Percentiles rank a stretch among this genome's conserved stretches.
Conservation (phyloP, 129 eudicot genomes). For the Ambrosia trifida region DNA sequence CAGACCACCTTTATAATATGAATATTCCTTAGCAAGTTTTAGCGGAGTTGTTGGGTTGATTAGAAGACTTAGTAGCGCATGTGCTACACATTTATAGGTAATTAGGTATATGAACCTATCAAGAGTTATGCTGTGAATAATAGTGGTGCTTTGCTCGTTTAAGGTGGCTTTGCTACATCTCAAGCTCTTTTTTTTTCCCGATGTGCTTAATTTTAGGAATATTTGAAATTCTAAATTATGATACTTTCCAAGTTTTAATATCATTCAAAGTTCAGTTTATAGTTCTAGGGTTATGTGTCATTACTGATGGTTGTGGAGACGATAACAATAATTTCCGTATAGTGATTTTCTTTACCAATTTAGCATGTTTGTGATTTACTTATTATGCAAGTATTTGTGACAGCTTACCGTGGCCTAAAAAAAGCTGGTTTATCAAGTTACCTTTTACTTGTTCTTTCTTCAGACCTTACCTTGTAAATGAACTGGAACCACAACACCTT, state of each 20-base stretch:
- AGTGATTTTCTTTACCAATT: neutral
- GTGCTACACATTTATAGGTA: neutral
- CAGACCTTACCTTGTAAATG: conserved; percentile 95
- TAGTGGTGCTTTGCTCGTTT: neutral
- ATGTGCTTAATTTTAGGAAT: no score
- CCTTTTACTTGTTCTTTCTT: conserved; percentile 22
- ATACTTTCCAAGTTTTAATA: no score
- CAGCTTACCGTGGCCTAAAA: neutral
- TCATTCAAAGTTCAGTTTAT: neutral
- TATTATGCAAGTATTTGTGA: conserved; percentile 13
- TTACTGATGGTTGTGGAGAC: neutral
- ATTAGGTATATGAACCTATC: neutral
- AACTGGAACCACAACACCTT: conserved; percentile 85
- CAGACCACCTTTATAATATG: neutral
- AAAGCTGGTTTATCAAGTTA: conserved; percentile 10
- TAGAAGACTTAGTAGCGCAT: neutral
- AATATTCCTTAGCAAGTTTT: neutral
- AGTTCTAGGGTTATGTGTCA: conserved; percentile 3
- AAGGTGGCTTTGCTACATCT: conserved; percentile 1
- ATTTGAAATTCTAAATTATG: neutral
- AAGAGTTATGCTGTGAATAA: neutral
- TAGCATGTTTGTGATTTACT: neutral
- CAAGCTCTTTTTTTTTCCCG: no score
- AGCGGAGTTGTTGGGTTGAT: neutral
- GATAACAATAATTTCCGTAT: neutral